Percentiles rank a stretch among this genome's conserved stretches.
These are phyloP conservation scores for Aristolochia fimbriata DNA, from an alignment of 164 flowering plant genomes.

Conservation along the genomic window DNA sequence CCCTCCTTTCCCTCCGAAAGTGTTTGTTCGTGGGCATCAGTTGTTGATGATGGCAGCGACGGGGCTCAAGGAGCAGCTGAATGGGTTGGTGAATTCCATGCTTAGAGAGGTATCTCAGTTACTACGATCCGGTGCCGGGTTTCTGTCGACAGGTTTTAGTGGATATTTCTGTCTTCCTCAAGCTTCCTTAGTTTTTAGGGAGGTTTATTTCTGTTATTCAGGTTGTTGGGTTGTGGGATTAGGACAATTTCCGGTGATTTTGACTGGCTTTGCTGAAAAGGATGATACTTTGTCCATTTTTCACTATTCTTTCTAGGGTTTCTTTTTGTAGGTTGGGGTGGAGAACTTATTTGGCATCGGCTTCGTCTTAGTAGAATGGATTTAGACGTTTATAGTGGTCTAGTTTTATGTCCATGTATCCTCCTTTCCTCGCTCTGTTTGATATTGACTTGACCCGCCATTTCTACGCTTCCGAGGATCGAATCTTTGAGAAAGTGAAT, in stretches of 20 bases:
- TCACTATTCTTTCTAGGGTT: background rate
- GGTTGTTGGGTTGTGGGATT: background rate
- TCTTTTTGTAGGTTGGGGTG: background rate
- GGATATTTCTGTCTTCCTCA: background rate
- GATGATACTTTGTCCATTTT: background rate
- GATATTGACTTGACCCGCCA: background rate
- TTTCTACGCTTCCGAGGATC: background rate
- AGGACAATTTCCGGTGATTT: background rate
- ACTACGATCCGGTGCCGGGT: background rate
- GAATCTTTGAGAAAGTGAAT: background rate
- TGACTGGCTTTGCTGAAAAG: background rate
- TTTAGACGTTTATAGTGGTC: background rate
- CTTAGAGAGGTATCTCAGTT: constrained; percentile 3
- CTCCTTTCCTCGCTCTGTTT: background rate
- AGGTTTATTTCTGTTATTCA: background rate
- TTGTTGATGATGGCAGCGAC: constrained; percentile 1
- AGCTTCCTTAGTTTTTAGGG: background rate
- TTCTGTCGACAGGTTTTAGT: background rate
- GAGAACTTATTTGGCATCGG: background rate
- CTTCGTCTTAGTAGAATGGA: background rate
- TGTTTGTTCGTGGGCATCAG: background rate
- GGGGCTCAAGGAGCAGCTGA: constrained; percentile 9
- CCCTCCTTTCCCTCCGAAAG: too few species aligned
- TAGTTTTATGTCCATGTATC: background rate
- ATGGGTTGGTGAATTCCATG: constrained; percentile 5